phyloP scores from a whole-genome alignment of 2,329 filamentous ascomycete genomes.

The Apiospora pterosperma region DNA sequence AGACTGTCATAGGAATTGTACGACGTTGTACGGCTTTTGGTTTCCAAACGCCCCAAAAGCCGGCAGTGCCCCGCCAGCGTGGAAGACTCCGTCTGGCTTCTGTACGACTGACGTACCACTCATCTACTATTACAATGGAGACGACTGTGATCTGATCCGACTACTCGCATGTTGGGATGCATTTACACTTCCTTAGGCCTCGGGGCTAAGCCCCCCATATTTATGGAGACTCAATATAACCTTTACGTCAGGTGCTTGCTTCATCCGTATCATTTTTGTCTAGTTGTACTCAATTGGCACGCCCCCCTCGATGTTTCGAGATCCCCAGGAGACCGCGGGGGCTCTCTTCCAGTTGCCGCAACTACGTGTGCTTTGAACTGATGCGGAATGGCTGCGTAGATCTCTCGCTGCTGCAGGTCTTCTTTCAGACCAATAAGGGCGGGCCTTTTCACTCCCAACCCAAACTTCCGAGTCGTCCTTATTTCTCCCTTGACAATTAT shows the following conservation, averaged over 20 bases:
- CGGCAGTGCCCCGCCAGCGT: not conserved
- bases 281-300: not conserved
- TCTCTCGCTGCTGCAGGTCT: not conserved
- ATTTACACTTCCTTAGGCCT: slow-evolving; percentile 2
- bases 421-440: not conserved
- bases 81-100: not conserved
- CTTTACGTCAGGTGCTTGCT: slow-evolving; percentile 3
- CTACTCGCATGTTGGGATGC: not conserved
- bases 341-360: not conserved
- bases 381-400: not conserved
- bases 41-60: not conserved
- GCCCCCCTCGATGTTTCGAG: not conserved
- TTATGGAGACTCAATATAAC: not conserved
- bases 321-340: not conserved
- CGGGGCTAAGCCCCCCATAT: not conserved
- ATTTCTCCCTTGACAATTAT: not conserved
- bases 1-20: not conserved
- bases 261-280: not conserved
- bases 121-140: not conserved
- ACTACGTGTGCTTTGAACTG: not conserved
- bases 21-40: not conserved
- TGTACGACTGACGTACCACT: not conserved
- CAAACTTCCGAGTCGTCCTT: not conserved
- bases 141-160: not conserved
- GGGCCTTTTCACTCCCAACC: not conserved